phyloP scores from a whole-genome alignment of 2,329 filamentous ascomycete genomes.

The Neonectria neomacrospora region DNA sequence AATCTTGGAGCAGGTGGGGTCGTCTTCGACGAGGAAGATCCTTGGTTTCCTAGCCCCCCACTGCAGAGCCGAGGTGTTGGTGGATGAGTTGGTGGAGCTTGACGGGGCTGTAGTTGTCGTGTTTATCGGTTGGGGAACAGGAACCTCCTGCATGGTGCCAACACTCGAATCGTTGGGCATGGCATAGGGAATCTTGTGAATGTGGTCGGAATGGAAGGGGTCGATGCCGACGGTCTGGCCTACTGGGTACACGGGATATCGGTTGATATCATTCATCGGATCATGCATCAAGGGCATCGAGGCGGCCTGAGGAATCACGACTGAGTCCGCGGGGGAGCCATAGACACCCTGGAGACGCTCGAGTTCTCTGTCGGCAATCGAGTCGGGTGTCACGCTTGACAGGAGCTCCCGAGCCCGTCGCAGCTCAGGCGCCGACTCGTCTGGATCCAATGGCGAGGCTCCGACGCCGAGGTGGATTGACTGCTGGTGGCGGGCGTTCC shows the following conservation, averaged over 20 bases:
- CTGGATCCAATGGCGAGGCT: slow-evolving; percentile 55
- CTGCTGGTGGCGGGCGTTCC: slow-evolving; percentile 50
- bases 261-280: slow-evolving; percentile 64
- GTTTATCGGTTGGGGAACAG: slow-evolving; percentile 52
- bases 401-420: slow-evolving; percentile 67
- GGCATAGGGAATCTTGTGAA: slow-evolving; percentile 93
- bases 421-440: slow-evolving; percentile 64
- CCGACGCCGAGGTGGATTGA: slow-evolving; percentile 50
- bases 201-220: slow-evolving; percentile 92
- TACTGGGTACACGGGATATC: slow-evolving; percentile 86
- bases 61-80: slow-evolving; percentile 54
- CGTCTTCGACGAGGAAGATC: slow-evolving; percentile 90
- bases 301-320: slow-evolving; percentile 53
- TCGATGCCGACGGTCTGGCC: slow-evolving; percentile 93
- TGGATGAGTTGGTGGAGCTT: slow-evolving; percentile 33
- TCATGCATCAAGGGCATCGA: slow-evolving; percentile 63
- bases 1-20: slow-evolving; percentile 74
- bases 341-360: slow-evolving; percentile 67
- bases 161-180: slow-evolving; percentile 66
- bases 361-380: slow-evolving; percentile 64
- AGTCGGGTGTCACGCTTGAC: slow-evolving; percentile 62
- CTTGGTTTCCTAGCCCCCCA: slow-evolving; percentile 76
- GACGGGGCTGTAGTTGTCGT: slow-evolving; percentile 31
- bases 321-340: slow-evolving; percentile 64
- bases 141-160: slow-evolving; percentile 51